Conservation (phyloP, 2,329 filamentous ascomycete species). For the Penicillium olsonii region DNA sequence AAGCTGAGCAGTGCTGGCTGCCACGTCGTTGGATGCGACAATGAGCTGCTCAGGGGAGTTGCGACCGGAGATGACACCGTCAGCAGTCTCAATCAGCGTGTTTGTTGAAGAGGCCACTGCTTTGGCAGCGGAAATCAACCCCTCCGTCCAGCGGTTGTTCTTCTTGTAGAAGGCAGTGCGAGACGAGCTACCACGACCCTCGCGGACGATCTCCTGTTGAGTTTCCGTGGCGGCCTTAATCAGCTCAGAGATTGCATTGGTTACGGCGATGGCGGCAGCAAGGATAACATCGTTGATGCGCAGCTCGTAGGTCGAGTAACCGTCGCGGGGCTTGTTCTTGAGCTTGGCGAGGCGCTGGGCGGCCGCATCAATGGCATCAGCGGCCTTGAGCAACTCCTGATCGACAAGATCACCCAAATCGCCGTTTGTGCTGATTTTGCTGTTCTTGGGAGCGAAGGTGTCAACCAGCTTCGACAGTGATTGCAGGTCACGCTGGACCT, state of each 20-base stretch:
- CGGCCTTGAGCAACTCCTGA: constrained; percentile 85
- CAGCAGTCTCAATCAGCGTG: constrained; percentile 94
- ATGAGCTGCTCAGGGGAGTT: constrained; percentile 97
- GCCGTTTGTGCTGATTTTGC: constrained; percentile 74
- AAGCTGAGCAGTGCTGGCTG: constrained; percentile 92
- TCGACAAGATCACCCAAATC: constrained; percentile 94
- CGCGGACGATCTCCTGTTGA: constrained; percentile 94
- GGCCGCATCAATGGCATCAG: constrained; percentile 91
- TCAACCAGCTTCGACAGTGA: constrained; percentile 92
- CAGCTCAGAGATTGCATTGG: constrained; percentile 86
- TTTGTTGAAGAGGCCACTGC: constrained; percentile 93
- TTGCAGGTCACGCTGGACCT: constrained; percentile 92
- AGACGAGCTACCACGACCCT: constrained; percentile 83
- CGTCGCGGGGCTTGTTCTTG: constrained; percentile 93
- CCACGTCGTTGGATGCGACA: constrained; percentile 95
- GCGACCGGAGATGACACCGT: constrained; percentile 87
- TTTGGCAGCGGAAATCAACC: constrained; percentile 94
- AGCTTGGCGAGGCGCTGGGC: constrained; percentile 86
- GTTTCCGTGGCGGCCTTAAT: constrained; percentile 93
- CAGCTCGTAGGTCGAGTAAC: constrained; percentile 93
- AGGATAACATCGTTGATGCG: constrained; percentile 95
- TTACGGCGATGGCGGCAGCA: constrained; percentile 89
- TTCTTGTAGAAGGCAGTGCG: constrained; percentile 98
- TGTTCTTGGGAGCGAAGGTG: constrained; percentile 82
- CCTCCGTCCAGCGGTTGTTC: constrained; percentile 99